Conservation (phyloP, 2,329 filamentous ascomycete species). For the Diaporthe batatas region DNA sequence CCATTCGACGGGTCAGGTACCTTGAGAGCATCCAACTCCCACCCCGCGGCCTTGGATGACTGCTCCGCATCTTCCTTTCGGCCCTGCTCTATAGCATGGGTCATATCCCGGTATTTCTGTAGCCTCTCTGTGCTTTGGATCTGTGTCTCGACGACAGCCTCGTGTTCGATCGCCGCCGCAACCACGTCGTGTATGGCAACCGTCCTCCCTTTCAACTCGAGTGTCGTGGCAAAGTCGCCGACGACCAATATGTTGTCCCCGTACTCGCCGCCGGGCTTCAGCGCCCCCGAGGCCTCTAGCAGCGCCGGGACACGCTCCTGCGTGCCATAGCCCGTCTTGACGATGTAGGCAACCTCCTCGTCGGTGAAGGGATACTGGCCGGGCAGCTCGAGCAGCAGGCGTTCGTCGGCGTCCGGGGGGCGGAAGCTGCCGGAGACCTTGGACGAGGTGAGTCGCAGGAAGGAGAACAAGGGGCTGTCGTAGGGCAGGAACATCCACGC, state of each 20-base stretch:
- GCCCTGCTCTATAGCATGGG: conserved; percentile 54
- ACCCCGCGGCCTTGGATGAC: conserved; percentile 57
- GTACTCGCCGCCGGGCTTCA: conserved; percentile 48
- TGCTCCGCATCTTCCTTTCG: conserved; percentile 54
- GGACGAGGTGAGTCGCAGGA: conserved; percentile 46
- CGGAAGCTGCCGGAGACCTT: conserved; percentile 49
- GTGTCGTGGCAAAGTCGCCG: conserved; percentile 61
- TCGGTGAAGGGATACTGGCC: conserved; percentile 59
- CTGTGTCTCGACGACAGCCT: conserved; percentile 49
- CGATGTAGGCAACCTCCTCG: conserved; percentile 63
- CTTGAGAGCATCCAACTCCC: conserved; percentile 66
- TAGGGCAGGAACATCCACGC: conserved; percentile 48
- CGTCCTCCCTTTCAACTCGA: conserved; percentile 45
- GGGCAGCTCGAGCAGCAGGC: conserved; percentile 57
- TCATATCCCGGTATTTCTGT: conserved; percentile 57
- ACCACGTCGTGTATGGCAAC: conserved; percentile 58
- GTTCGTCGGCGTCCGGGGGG: conserved; percentile 51
- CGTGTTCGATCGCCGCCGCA: conserved; percentile 47
- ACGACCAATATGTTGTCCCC: conserved; percentile 61
- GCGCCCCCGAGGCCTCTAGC: conserved; percentile 59
- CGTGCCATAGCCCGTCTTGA: conserved; percentile 71
- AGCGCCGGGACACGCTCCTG: conserved; percentile 61
- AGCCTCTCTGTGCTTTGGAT: conserved; percentile 52
- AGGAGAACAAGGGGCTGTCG: conserved; percentile 48
- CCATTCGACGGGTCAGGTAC: conserved; percentile 46